Percentiles rank a stretch among this genome's conserved stretches.
Evolutionary conservation across 176 grass and related monocot genomes (phyloP).

Genomic region (Musa schizocarpa): DNA sequence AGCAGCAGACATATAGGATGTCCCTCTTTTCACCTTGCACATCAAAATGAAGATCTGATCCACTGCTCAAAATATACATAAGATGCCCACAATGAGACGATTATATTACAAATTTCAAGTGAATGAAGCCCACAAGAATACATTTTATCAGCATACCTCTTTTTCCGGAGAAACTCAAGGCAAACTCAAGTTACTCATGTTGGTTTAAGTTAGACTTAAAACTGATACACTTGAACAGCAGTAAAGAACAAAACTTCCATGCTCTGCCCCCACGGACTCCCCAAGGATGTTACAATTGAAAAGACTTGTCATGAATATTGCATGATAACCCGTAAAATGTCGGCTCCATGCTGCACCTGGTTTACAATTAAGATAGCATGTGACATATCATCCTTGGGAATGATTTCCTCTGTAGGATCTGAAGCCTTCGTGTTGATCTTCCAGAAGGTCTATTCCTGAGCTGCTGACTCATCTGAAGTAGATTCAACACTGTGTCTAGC

Average conservation of each 20-base stretch:
- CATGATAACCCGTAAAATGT: not conserved
- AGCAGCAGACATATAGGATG: no score
- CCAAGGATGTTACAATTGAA: not conserved
- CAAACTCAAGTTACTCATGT: no score
- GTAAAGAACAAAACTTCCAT: not conserved
- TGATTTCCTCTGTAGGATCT: not conserved
- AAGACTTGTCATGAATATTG: not conserved
- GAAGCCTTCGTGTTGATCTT: not conserved
- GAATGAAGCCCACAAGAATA: no score
- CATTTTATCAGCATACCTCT: no score
- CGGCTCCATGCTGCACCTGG: not conserved
- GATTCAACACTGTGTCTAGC: constrained; percentile 47
- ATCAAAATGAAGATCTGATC: no score
- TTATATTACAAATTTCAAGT: no score
- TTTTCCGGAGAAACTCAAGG: no score
- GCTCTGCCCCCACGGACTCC: not conserved
- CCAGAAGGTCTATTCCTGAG: not conserved
- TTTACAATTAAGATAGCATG: not conserved
- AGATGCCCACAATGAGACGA: no score
- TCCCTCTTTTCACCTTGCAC: no score
- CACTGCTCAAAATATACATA: no score
- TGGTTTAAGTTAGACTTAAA: no score
- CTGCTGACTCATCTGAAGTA: constrained; percentile 2
- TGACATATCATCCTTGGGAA: not conserved
- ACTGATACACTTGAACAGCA: not conserved